Percentiles rank a stretch among this genome's conserved stretches.
Conservation (phyloP, 192 early-diverging fungal genomes). For the Coemansia sp. region DNA sequence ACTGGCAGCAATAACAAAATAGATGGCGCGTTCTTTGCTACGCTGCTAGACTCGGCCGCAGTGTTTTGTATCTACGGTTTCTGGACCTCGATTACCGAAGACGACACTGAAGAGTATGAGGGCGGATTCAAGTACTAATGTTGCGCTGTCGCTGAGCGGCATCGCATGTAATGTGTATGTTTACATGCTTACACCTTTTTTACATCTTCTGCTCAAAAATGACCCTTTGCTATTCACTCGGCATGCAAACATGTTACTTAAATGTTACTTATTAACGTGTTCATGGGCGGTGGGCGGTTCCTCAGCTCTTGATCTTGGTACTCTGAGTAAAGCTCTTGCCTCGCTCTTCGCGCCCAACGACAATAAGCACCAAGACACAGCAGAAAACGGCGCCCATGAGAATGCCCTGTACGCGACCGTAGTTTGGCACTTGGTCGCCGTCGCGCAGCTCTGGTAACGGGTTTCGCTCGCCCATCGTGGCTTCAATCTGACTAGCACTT, state of each 20-base stretch:
- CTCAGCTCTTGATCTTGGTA: not conserved
- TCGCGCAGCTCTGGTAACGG: slow-evolving; percentile 53
- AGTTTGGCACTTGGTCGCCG: slow-evolving; percentile 47
- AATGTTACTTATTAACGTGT: not conserved
- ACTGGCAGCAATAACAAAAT: slow-evolving; percentile 43
- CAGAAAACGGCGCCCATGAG: slow-evolving; percentile 57
- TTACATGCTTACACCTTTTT: not conserved
- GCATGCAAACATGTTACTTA: too few relatives aligned
- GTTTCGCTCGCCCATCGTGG: slow-evolving; percentile 55
- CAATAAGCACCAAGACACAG: slow-evolving; percentile 43
- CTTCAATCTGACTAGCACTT: slow-evolving; percentile 60
- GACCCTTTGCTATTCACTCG: not conserved
- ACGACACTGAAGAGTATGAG: slow-evolving; percentile 46
- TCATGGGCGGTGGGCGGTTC: not conserved
- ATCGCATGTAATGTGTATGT: not conserved
- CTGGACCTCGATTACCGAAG: slow-evolving; percentile 59
- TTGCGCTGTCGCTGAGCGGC: not conserved
- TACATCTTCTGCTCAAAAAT: not conserved
- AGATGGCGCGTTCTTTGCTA: slow-evolving; percentile 58
- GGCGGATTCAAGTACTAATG: slow-evolving; percentile 49
- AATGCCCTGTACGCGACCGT: slow-evolving; percentile 58
- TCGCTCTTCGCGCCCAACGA: slow-evolving; percentile 61
- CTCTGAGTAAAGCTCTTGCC: slow-evolving; percentile 52
- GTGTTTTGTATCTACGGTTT: slow-evolving; percentile 54
- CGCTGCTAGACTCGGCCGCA: slow-evolving; percentile 51